Evolutionary conservation across 768 basidiomycete species (phyloP).

Genomic region (Suillus spraguei): DNA sequence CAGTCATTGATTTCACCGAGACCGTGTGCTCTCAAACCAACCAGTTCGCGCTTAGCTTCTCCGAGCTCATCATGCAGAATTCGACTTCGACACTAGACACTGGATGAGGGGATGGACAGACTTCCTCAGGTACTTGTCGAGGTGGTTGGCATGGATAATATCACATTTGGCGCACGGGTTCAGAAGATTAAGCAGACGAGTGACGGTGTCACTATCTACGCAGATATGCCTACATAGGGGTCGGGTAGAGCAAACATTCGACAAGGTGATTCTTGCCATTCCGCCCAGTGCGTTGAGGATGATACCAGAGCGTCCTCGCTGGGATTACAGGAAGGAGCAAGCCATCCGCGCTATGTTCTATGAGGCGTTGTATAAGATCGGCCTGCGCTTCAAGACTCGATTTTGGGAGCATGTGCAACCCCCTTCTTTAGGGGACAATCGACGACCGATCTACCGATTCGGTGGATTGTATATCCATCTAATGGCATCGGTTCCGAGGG

Average conservation of each 20-base stretch:
- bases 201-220: constrained; percentile 17
- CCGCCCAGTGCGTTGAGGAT: constrained; percentile 26
- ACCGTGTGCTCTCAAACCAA: constrained; percentile 27
- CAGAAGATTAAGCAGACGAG: constrained; percentile 12
- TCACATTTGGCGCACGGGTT: constrained; percentile 24
- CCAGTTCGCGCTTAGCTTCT: constrained; percentile 27
- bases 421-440: constrained; percentile 38
- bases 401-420: constrained; percentile 38
- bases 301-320: constrained; percentile 24
- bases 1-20: constrained; percentile 25
- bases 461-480: constrained; percentile 43
- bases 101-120: constrained; percentile 24
- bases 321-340: constrained; percentile 20
- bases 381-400: constrained; percentile 35
- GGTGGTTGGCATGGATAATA: constrained; percentile 22
- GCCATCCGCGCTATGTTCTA: constrained; percentile 28
- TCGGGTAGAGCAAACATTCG: constrained; percentile 17
- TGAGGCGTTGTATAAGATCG: constrained; percentile 35
- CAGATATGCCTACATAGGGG: neutral
- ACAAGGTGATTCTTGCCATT: constrained; percentile 24
- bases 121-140: constrained; percentile 24
- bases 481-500: constrained; percentile 28
- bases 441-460: constrained; percentile 38
- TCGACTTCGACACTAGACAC: constrained; percentile 24
- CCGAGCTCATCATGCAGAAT: constrained; percentile 27